A percentile compares a stretch with the other conserved stretches of the same genome.
Evolutionary conservation across 2,329 filamentous ascomycete species (phyloP).

Genomic region (Diaporthe vaccinii): DNA sequence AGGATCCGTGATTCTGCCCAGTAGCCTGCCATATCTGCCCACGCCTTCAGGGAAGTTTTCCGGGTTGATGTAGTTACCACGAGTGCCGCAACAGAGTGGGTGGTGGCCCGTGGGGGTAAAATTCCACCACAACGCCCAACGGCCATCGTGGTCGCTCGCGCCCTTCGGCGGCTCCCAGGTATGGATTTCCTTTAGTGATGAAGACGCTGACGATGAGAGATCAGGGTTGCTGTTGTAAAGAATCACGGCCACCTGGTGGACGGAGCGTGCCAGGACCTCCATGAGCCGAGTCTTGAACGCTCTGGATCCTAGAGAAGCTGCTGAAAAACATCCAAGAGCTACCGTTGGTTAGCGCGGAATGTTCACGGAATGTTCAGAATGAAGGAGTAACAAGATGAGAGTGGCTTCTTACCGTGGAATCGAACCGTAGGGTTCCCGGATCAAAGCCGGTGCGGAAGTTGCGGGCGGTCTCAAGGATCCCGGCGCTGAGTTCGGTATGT

Average conservation of each 20-base stretch:
- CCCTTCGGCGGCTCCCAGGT: not conserved
- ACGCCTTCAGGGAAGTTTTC: not conserved
- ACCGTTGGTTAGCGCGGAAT: not conserved
- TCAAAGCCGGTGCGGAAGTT: not conserved
- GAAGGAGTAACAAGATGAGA: not conserved
- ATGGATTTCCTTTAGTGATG: not conserved
- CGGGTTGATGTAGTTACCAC: conserved; percentile 8
- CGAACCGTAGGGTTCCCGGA: not conserved
- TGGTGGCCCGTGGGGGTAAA: not conserved
- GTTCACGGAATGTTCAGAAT: not conserved
- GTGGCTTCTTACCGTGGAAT: not conserved
- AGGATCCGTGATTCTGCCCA: not conserved
- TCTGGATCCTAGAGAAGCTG: conserved; percentile 42
- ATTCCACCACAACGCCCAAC: not conserved
- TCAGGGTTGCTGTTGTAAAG: conserved; percentile 42
- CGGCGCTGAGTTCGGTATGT: not conserved
- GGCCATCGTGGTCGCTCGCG: not conserved
- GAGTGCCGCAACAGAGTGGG: not conserved
- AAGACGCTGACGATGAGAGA: conserved; percentile 41
- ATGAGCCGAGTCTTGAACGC: conserved; percentile 49
- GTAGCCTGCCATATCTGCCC: not conserved
- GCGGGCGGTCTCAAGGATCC: not conserved
- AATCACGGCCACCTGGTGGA: conserved; percentile 48
- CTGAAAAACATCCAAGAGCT: not conserved
- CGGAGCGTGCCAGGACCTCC: conserved; percentile 48